Evolutionary conservation across 2,329 filamentous ascomycete species (phyloP).

Genomic region (Cladosporium oxysporum): DNA sequence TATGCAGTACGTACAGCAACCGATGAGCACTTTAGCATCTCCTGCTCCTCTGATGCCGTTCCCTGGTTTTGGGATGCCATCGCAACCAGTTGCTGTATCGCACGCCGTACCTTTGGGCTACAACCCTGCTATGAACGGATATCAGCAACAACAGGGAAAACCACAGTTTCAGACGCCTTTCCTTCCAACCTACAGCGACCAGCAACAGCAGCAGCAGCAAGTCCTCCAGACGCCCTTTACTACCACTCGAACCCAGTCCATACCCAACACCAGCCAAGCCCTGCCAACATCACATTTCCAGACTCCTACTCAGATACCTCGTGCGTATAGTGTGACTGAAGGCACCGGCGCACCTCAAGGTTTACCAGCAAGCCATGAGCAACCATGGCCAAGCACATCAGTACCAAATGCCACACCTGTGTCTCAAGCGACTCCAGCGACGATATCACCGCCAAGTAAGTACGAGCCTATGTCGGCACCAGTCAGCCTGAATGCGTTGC

Average conservation of each 20-base stretch:
- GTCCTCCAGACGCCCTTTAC: not conserved
- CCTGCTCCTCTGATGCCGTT: slow-evolving; percentile 10
- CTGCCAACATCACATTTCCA: slow-evolving; percentile 9
- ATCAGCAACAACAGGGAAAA: slow-evolving; percentile 13
- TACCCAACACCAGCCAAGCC: not conserved
- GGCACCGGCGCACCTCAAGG: not conserved
- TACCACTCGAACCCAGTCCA: not conserved
- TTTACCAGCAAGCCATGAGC: not conserved
- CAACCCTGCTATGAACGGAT: not conserved
- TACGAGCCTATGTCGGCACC: slow-evolving; percentile 19
- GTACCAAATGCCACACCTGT: not conserved
- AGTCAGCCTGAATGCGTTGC: slow-evolving; percentile 16
- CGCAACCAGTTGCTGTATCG: not conserved
- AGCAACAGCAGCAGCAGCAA: not conserved
- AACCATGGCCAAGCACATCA: not conserved
- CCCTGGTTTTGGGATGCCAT: slow-evolving; percentile 3
- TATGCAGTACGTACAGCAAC: slow-evolving; percentile 18
- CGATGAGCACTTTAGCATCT: not conserved
- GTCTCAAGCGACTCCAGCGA: not conserved
- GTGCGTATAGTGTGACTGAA: not conserved
- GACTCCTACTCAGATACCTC: slow-evolving; percentile 4
- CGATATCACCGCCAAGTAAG: slow-evolving; percentile 1
- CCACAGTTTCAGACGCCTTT: not conserved
- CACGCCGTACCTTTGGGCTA: slow-evolving; percentile 10
- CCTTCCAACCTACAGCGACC: not conserved